Evolutionary conservation across 1,284 basidiomycete genomes (phyloP), one percentile per base, ranked within the genome.

Genomic region (Bjerkandera adusta): DNA sequence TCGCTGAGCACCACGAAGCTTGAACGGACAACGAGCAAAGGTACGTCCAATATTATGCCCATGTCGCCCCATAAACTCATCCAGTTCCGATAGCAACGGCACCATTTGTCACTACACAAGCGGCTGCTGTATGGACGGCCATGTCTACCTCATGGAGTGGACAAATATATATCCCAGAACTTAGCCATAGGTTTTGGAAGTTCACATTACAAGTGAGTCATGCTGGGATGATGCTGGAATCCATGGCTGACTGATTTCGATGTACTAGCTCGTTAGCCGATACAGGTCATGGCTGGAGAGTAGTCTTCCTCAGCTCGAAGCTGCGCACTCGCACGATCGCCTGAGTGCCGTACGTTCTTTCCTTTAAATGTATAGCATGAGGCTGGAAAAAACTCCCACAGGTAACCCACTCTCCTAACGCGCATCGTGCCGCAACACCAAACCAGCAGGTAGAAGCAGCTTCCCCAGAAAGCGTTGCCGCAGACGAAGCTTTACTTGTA

Each of bases 131-230:
- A 1, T 92, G 85, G 81, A 68, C 72, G 36, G 89, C 90, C 2
- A 73, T 96, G 32, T 70, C 74, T 29, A 75, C 77, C 5, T 92
- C 92, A 61, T 97, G 94, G 93, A 86, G 83, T 51, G 77, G 82
- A 7, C 85, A 92, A 36, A 75, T 95, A 10, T 95, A 81, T 64
- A 82, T 97, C 36, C 83, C 86, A 2, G 87, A 92, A 48, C 68
- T 97, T 7, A 77, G 79, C 21, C 76, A 85, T 63, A 79, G 88
- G 43, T 96, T 97, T 62, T 97, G 93, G 94, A 81, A 78, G 53
- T 70, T 97, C 48, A 89, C 83, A 3, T 67, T 97, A 27, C 94
- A 97, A 78, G 91, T 90, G 7, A 15, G 60, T 26, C 6, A 25
- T 7, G 24, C 6, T 13, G 13, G 24, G 3, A 21, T 3, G n/a